Base-by-base conservation (phyloP, 2,329 filamentous ascomycete genomes). In the Trichoderma aggressivum region DNA sequence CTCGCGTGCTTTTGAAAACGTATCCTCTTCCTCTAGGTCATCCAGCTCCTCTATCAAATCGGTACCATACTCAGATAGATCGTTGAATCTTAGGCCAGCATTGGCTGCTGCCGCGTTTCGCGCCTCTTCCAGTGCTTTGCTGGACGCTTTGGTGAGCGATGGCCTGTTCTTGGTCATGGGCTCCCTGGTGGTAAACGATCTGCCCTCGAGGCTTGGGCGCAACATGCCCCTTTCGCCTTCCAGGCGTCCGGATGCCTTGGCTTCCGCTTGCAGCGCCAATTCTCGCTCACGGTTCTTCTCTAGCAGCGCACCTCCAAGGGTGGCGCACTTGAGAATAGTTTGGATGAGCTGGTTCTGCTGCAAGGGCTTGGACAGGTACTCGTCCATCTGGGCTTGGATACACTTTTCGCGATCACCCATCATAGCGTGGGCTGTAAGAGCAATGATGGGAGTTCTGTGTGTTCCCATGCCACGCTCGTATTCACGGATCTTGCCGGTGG, bases 381-480 rank as follows among this genome's bases (percentile, higher is more conserved):
- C 96, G 80, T 99, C 96, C 96, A 99, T 99, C 84, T 98, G 94
- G 11, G 95, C 96, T 80, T 97, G 94, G 73, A 99, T 97, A 81
- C 96, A 99, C 85, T 97, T 97, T 81, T 99, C 96, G 63, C 96
- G 90, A 79, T 99, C 96, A 74, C 96, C 96, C 85, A 98, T 91
- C 96, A 99, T 99, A 76, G 96, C 96, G 82, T 99, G 96, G 1
- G 96, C 96, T 14, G 96, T 99, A 58, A 99, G 87, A 2, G 96
- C 96, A 77, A 99, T 97, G 78, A 99, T 98, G 16, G 96, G 96
- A 12, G 95, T 97, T 66, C 95, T 89, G 71, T 93, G 90, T 39
- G 93, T 88, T 70, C 91, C 91, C 75, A 93, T 89, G 74, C 91
- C 92, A 72, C 91, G 90, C 81, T 99, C 96, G 81, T 95, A 98